These are phyloP conservation scores for Dillenia suffruticosa DNA, from an alignment of 164 flowering plant species.

Conservation along the genomic window DNA sequence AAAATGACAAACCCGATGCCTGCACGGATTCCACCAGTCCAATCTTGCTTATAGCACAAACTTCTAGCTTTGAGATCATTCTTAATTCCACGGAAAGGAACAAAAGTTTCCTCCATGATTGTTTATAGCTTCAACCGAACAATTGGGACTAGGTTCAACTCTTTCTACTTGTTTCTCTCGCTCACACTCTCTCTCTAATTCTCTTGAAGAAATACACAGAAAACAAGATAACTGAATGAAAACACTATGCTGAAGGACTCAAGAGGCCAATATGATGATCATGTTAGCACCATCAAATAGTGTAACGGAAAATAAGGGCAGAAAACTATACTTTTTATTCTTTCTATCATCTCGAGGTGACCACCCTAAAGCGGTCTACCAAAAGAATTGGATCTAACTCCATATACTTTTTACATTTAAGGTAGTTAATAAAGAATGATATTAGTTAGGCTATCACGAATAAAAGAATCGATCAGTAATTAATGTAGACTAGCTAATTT, in stretches of 20 bases:
- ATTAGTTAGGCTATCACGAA: constrained; percentile 18
- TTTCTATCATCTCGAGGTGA: constrained; percentile 12
- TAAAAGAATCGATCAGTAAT: constrained; percentile 33
- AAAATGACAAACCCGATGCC: constrained; percentile 68
- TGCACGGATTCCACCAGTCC: constrained; percentile 80
- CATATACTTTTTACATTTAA: constrained; percentile 39
- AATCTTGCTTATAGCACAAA: constrained; percentile 91
- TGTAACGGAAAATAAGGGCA: constrained; percentile 30
- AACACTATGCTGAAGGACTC: constrained; percentile 31
- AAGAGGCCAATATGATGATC: constrained; percentile 51
- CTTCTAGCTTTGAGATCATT: constrained; percentile 81
- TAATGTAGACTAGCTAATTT: background rate
- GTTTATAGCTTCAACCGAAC: constrained; percentile 6
- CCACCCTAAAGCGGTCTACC: constrained; percentile 21
- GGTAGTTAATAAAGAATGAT: constrained; percentile 29
- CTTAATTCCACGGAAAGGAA: constrained; percentile 90
- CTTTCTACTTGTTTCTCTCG: constrained; percentile 7
- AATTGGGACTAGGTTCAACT: background rate
- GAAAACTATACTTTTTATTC: constrained; percentile 18
- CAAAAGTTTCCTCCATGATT: constrained; percentile 91
- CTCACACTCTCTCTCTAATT: background rate
- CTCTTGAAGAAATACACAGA: constrained; percentile 6
- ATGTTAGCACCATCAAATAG: constrained; percentile 28
- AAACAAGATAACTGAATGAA: constrained; percentile 9
- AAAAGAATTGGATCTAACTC: background rate